Conservation (phyloP, 805 yeast species). For the Ogataea philodendri region DNA sequence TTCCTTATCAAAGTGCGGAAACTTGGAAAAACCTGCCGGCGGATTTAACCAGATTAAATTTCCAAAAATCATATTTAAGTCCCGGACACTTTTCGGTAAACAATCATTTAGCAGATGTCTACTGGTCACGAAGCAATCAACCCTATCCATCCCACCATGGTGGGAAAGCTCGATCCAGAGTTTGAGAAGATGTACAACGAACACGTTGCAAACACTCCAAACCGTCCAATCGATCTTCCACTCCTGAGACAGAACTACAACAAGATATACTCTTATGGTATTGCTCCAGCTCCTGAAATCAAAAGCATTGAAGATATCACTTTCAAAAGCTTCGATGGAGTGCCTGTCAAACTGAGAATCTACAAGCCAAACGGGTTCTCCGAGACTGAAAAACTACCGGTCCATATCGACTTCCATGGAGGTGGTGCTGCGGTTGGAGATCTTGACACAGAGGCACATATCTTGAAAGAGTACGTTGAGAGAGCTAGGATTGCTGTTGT, state of each 20-base stretch:
- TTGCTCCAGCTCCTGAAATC: slow-evolving; percentile 27
- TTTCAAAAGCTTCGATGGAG: slow-evolving; percentile 28
- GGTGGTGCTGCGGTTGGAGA: slow-evolving; percentile 37
- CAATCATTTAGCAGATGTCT: slow-evolving; percentile 2
- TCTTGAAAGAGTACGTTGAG: slow-evolving; percentile 29
- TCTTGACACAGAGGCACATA: slow-evolving; percentile 31
- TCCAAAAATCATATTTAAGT: background rate
- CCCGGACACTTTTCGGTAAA: background rate
- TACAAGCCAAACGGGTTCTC: slow-evolving; percentile 28
- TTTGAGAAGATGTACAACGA: slow-evolving; percentile 27
- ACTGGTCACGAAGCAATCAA: slow-evolving; percentile 20
- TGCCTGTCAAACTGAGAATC: slow-evolving; percentile 22
- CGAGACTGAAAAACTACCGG: slow-evolving; percentile 27
- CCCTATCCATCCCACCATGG: slow-evolving; percentile 22
- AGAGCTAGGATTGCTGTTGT: slow-evolving; percentile 29
- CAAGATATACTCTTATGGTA: slow-evolving; percentile 27
- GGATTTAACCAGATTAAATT: background rate
- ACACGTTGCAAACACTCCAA: slow-evolving; percentile 27
- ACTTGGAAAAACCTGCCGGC: slow-evolving; percentile 1
- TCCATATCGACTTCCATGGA: slow-evolving; percentile 35
- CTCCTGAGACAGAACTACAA: slow-evolving; percentile 25
- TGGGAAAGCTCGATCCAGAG: slow-evolving; percentile 27
- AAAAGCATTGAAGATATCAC: slow-evolving; percentile 15
- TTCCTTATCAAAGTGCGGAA: no score
- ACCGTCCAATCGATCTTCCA: slow-evolving; percentile 21